Evolutionary conservation across 352 stramenopile genomes (phyloP).

Genomic region (Phytophthora syringae): DNA sequence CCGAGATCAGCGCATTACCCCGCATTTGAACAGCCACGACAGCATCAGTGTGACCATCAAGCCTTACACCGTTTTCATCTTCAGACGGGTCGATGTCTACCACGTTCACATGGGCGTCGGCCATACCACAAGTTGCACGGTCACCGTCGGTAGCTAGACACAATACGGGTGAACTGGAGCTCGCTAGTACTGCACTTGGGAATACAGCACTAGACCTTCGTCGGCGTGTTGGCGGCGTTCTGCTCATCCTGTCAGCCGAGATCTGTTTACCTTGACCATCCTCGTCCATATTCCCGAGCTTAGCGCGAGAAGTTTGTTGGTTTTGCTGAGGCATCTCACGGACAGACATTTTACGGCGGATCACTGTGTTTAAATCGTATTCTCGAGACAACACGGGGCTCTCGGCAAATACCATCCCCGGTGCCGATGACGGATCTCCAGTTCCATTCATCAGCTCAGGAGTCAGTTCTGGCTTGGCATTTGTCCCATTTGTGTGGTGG

Average conservation of each 20-base stretch:
- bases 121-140: slow-evolving; percentile 59
- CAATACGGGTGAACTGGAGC: slow-evolving; percentile 49
- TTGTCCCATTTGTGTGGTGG: neutral
- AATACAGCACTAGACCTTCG: slow-evolving; percentile 34
- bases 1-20: slow-evolving; percentile 69
- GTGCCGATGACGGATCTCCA: slow-evolving; percentile 3
- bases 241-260: slow-evolving; percentile 30
- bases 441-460: neutral
- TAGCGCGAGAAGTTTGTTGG: slow-evolving; percentile 7
- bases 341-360: slow-evolving; percentile 79
- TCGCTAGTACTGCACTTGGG: slow-evolving; percentile 30
- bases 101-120: slow-evolving; percentile 47
- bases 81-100: slow-evolving; percentile 43
- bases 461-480: slow-evolving; percentile 3
- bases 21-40: slow-evolving; percentile 66
- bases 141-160: slow-evolving; percentile 56
- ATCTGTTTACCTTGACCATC: slow-evolving; percentile 16
- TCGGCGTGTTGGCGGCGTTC: slow-evolving; percentile 30
- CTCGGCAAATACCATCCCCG: slow-evolving; percentile 33
- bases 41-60: slow-evolving; percentile 67
- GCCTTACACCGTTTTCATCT: slow-evolving; percentile 41
- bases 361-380: slow-evolving; percentile 84
- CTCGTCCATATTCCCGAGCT: slow-evolving; percentile 1
- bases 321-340: slow-evolving; percentile 38
- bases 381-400: slow-evolving; percentile 53